These are phyloP conservation scores for Aureobasidium lini DNA, from an alignment of 2,329 filamentous ascomycete genomes.

Conservation along the genomic window DNA sequence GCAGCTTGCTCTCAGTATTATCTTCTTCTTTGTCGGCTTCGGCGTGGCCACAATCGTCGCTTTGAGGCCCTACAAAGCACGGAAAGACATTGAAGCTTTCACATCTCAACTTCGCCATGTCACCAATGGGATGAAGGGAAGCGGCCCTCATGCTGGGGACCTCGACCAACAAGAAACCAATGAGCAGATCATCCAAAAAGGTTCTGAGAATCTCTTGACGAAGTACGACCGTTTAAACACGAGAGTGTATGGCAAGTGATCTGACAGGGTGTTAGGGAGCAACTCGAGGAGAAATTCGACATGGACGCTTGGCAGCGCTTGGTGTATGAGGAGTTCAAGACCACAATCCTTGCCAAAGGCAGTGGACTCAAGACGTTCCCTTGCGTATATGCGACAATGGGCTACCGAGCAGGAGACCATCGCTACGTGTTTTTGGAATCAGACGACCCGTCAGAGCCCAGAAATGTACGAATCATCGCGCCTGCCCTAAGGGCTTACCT, in stretches of 20 bases:
- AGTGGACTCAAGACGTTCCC: constrained; percentile 18
- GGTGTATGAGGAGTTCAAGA: constrained; percentile 19
- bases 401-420: constrained; percentile 18
- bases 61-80: constrained; percentile 15
- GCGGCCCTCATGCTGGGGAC: neutral
- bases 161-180: neutral
- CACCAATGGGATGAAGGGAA: constrained; percentile 2
- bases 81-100: constrained; percentile 9
- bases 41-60: constrained; percentile 16
- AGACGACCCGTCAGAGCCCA: constrained; percentile 18
- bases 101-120: constrained; percentile 9
- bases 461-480: constrained; percentile 18
- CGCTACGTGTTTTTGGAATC: constrained; percentile 18
- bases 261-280: constrained; percentile 14
- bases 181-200: neutral
- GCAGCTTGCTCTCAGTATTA: constrained; percentile 18
- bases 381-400: constrained; percentile 19
- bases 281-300: constrained; percentile 16
- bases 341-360: constrained; percentile 18
- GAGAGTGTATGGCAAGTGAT: neutral
- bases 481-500: constrained; percentile 17
- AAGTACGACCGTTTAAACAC: neutral
- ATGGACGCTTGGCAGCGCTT: constrained; percentile 19
- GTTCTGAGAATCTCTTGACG: constrained; percentile 1
- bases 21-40: constrained; percentile 18